Evolutionary conservation across 108 stramenopile species (phyloP).

Genomic region (Nitzschia putrida): DNA sequence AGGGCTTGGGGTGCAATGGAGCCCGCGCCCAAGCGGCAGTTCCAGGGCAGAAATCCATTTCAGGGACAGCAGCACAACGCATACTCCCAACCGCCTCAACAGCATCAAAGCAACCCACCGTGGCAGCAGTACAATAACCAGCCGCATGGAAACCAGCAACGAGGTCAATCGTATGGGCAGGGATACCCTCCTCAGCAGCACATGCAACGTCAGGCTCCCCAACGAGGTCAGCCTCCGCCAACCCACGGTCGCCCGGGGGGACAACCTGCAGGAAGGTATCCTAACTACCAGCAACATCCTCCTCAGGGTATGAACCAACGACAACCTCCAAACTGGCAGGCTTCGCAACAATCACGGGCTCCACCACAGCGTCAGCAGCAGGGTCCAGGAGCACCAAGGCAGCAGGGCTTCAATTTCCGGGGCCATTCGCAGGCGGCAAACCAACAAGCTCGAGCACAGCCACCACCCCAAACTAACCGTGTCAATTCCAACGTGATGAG

Average conservation of each 20-base stretch:
- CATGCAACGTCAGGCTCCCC: constrained; percentile 31
- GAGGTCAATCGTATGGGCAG: background rate
- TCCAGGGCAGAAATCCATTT: constrained; percentile 48
- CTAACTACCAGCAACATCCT: constrained; percentile 32
- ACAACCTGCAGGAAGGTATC: constrained; percentile 7
- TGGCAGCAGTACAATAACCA: constrained; percentile 31
- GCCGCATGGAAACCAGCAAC: constrained; percentile 5
- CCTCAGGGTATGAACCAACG: constrained; percentile 6
- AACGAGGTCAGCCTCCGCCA: constrained; percentile 2
- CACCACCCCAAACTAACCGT: constrained; percentile 12
- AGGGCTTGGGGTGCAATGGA: constrained; percentile 86
- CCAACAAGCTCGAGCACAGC: background rate
- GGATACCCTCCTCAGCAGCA: constrained; percentile 41
- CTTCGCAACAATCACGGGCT: constrained; percentile 33
- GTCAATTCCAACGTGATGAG: constrained; percentile 59
- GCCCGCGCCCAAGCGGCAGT: constrained; percentile 66
- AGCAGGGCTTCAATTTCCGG: constrained; percentile 42
- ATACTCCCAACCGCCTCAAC: constrained; percentile 34
- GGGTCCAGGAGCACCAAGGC: constrained; percentile 17
- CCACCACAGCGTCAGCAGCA: constrained; percentile 30
- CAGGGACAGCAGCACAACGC: constrained; percentile 19
- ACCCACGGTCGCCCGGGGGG: background rate
- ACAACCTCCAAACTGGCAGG: constrained; percentile 4
- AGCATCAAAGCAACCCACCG: constrained; percentile 42
- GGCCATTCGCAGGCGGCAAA: background rate